Percentiles rank a stretch among this genome's conserved stretches.
Evolutionary conservation across 108 stramenopile species (phyloP).

Genomic region (Bacterosira constricta): DNA sequence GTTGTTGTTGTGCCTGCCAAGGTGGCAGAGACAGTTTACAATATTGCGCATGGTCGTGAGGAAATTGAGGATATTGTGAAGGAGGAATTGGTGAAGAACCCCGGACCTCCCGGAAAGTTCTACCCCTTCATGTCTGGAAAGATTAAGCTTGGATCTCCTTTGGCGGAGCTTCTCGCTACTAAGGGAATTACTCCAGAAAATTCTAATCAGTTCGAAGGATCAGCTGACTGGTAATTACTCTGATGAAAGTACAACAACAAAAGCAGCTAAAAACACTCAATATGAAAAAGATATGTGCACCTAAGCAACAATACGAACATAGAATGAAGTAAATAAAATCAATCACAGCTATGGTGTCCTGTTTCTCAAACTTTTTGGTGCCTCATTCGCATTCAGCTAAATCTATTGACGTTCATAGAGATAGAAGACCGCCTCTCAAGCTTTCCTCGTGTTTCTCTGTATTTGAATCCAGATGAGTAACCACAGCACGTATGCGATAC

Average conservation of each 20-base stretch:
- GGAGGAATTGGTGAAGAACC: conserved; percentile 88
- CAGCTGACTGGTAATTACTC: conserved; percentile 81
- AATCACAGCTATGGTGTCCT: not conserved
- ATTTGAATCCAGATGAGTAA: not conserved
- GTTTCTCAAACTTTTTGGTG: no score
- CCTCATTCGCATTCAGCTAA: not conserved
- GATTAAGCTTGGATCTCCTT: conserved; percentile 89
- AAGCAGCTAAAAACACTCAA: no score
- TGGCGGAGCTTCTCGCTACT: conserved; percentile 78
- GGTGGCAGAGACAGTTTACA: conserved; percentile 87
- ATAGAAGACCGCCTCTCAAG: not conserved
- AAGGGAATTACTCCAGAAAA: conserved; percentile 91
- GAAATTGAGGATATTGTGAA: conserved; percentile 91
- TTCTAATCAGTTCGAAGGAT: conserved; percentile 90
- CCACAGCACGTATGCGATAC: not conserved
- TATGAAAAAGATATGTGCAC: no score
- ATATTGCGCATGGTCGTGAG: conserved; percentile 88
- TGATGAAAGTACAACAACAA: not conserved
- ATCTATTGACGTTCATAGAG: not conserved
- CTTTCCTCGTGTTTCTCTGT: not conserved
- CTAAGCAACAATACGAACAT: not conserved
- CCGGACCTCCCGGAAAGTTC: conserved; percentile 89
- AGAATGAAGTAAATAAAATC: not conserved
- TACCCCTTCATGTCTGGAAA: conserved; percentile 93
- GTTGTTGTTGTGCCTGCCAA: conserved; percentile 91